Evolutionary conservation across 1,284 basidiomycete species (phyloP), one percentile per base, ranked within the genome.

Genomic region (Nidula niveotomentosa): DNA sequence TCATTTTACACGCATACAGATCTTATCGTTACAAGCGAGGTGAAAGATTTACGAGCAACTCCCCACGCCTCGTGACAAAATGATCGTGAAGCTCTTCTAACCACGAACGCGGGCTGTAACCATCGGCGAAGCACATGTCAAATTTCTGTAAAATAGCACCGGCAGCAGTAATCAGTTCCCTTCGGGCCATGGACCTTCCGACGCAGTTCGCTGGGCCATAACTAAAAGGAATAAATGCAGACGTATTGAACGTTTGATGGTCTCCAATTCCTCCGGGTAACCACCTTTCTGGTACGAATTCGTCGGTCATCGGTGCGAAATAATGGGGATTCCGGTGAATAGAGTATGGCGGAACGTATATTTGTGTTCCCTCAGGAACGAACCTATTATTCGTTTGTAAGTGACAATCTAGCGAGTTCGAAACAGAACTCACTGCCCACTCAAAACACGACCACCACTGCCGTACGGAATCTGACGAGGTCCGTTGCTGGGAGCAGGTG

Each of bases 401-500:
- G 23, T 23, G 23, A 23, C 23, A 23, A 23, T 23, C 23, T 23
- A 23, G 23, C 23, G 23, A 23, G 23, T 23, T 23, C 2, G 23
- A 23, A 23, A 23, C 2, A 23, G 23, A 23, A 23, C 23, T 23
- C 23, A 23, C 23, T 23, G 23, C 23, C 23, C 23, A 23, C 23
- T 23, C 23, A 23, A 23, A 23, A 23, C 4, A 23, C 23, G 23
- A 4, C 23, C 23, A 4, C 23, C 23, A 55, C 68, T 72, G 12
- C 71, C 71, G 41, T 57, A 59, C 1, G 72, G 69, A 13, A 76
- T 71, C 13, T 73, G 69, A 44, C 86, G 78, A 52, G 82, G 79
- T 30, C 78, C 75, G 41, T 77, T 78, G 30, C 75, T 78, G 8
- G 78, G 74, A 8, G 84, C 69, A 9, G 83, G 74, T 8, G 85